Conservation (phyloP, 169 alveolate species). For the Plasmodium malariae region DNA sequence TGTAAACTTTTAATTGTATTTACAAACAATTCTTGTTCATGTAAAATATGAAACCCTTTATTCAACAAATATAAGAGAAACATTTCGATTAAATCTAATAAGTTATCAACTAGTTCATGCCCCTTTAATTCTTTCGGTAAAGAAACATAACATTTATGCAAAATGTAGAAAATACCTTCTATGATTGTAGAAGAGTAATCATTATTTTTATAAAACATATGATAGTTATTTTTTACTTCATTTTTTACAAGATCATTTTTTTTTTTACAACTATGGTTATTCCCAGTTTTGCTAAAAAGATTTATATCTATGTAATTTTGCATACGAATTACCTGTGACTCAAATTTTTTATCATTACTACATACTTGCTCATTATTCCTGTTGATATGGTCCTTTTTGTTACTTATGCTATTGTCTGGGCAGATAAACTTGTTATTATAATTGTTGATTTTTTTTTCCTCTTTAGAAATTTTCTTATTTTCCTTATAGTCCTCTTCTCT, state of each 20-base stretch:
- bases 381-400: too few relatives aligned
- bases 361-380: too few relatives aligned
- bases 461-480: not conserved
- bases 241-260: too few relatives aligned
- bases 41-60: not conserved
- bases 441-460: not conserved
- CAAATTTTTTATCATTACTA: not conserved
- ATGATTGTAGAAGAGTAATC: not conserved
- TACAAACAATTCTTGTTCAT: not conserved
- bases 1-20: not conserved
- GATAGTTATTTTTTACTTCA: too few relatives aligned
- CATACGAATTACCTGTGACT: too few relatives aligned
- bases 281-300: too few relatives aligned
- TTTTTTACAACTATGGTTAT: too few relatives aligned
- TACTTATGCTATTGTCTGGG: too few relatives aligned
- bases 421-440: not conserved
- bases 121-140: not conserved
- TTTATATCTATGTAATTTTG: too few relatives aligned
- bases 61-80: not conserved
- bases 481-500: not conserved
- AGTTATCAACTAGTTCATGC: not conserved
- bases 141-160: not conserved
- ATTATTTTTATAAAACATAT: too few relatives aligned
- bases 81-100: not conserved
- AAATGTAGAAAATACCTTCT: not conserved